Conservation (phyloP, 805 yeast species). For the Saturnispora bothae region DNA sequence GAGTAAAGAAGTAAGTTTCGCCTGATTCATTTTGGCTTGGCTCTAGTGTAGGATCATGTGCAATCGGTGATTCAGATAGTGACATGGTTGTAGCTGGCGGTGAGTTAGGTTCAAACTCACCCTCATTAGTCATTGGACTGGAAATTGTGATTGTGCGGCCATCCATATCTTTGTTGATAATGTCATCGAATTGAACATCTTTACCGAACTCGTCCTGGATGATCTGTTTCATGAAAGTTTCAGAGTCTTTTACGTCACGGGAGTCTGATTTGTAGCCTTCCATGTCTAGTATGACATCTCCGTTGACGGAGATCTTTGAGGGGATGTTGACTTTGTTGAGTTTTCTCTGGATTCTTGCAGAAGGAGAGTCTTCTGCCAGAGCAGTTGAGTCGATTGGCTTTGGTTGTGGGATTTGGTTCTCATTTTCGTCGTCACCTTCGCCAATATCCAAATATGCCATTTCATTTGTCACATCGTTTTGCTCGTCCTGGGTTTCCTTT, state of each 20-base stretch:
- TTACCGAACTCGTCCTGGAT: constrained; percentile 66
- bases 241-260: constrained; percentile 65
- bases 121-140: constrained; percentile 7
- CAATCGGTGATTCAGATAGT: neutral
- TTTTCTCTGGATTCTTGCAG: constrained; percentile 1
- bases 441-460: constrained; percentile 43
- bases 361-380: neutral
- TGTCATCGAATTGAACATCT: constrained; percentile 34
- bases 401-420: neutral
- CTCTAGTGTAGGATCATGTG: neutral
- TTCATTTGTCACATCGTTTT: constrained; percentile 27
- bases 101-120: neutral
- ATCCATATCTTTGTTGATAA: constrained; percentile 47
- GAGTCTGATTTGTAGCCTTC: constrained; percentile 90
- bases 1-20: constrained; percentile 60
- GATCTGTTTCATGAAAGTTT: constrained; percentile 60
- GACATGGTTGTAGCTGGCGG: neutral
- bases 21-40: neutral
- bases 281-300: constrained; percentile 85
- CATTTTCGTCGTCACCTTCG: constrained; percentile 16
- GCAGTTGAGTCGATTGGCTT: constrained; percentile 1
- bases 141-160: constrained; percentile 52
- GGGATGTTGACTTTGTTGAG: constrained; percentile 40
- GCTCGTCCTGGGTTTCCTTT: constrained; percentile 32
- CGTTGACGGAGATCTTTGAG: constrained; percentile 75